Conservation (phyloP, 2,329 filamentous ascomycete genomes). For the Aspergillus awamori region DNA sequence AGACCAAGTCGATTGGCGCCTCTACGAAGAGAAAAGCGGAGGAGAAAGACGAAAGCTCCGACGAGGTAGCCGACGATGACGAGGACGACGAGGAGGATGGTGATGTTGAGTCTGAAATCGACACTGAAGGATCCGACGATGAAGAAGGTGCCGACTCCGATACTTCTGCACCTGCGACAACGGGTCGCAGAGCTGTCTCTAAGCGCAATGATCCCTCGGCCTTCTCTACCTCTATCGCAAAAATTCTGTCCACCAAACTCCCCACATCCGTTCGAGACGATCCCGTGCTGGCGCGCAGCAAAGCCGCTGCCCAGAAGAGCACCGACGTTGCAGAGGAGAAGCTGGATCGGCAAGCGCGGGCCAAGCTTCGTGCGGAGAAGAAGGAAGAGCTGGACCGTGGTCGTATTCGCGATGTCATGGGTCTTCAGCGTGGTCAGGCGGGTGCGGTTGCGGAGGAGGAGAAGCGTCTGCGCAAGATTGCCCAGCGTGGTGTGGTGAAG, state of each 20-base stretch:
- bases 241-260: constrained; percentile 88
- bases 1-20: constrained; percentile 25
- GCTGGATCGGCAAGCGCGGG: constrained; percentile 78
- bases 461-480: constrained; percentile 79
- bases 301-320: constrained; percentile 70
- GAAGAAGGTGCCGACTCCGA: constrained; percentile 43
- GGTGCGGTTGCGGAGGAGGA: constrained; percentile 69
- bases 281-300: constrained; percentile 86
- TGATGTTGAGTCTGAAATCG: constrained; percentile 15
- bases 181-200: constrained; percentile 40
- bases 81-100: constrained; percentile 37
- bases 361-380: constrained; percentile 79
- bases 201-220: constrained; percentile 92
- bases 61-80: constrained; percentile 21
- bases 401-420: constrained; percentile 81
- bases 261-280: constrained; percentile 79
- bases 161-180: constrained; percentile 46
- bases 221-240: constrained; percentile 90
- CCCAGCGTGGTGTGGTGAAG: constrained; percentile 91
- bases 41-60: constrained; percentile 19
- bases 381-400: constrained; percentile 80
- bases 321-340: constrained; percentile 73
- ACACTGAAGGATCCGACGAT: constrained; percentile 32
- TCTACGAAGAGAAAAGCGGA: constrained; percentile 22
- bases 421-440: constrained; percentile 57